Base-by-base conservation (phyloP, 495 filamentous ascomycete genomes). In the Monascus purpureus region DNA sequence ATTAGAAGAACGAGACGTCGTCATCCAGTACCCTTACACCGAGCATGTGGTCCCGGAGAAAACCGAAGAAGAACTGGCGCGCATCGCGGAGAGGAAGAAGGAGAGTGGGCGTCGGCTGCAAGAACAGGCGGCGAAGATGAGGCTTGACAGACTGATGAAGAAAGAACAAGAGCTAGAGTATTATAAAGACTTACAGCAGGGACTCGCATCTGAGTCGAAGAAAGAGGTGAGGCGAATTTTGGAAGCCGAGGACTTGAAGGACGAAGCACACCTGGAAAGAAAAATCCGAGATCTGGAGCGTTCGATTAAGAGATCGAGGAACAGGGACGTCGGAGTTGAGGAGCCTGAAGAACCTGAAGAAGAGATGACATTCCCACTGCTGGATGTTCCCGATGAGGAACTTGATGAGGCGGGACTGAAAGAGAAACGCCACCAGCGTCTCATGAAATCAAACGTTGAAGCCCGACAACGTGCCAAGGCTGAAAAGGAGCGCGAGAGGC, bases 161-260 rank as follows among this genome's bases (percentile, higher is more conserved):
- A 96, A 95, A 54, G 90, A 97, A 55, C 74, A 93, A 49, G 88
- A 96, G 45, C 57, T 96, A 9, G 88, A 93, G 36, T 95, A 92
- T 50, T 94, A 84, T 63, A 83, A 82, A 46, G 71, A 84, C 32
- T 60, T 97, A 3, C 81, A 86, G 35, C 50, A 57, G 11, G 70
- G 67, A 12, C 53, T 92, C 6, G 67, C 72, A 19, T 66, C 73
- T 13, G 67, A 68, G 31, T 82, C 73, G 12, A 97, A 97, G 56
- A 94, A 96, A 46, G 88, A 95, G 42, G 73, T 68, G 5, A 83
- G 79, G 41, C 76, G 82, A 1, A 58, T 94, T 4, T 65, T 96
- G 4, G 90, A 97, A 41, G 71, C 78, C 8, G 84, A 92, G 33
- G 90, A 95, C 40, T 67, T 97, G 38, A 85, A 90, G 47, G 83